phyloP scores from a whole-genome alignment of 2,329 filamentous ascomycete genomes.

The Penicillium sp. region DNA sequence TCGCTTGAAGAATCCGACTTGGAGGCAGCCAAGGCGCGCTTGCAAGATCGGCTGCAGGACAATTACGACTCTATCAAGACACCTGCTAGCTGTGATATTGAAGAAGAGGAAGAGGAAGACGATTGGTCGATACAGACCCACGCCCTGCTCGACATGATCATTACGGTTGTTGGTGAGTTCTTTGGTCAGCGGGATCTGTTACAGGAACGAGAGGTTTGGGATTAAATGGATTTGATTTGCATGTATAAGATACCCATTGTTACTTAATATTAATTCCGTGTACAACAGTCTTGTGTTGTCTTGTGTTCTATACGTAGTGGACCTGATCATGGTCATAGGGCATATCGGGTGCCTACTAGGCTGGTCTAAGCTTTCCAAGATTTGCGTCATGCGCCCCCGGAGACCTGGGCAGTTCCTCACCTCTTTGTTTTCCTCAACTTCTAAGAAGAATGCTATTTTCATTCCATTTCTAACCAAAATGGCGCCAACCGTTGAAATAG shows the following conservation, averaged over 20 bases:
- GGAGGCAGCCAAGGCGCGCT: conserved; percentile 50
- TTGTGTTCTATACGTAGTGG: not conserved
- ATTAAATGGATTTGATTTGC: not conserved
- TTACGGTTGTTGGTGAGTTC: conserved; percentile 81
- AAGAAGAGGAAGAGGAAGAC: conserved; percentile 21
- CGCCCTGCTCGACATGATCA: conserved; percentile 86
- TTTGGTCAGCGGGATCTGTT: conserved; percentile 88
- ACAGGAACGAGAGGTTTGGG: conserved; percentile 63
- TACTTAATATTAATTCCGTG: not conserved
- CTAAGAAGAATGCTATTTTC: not conserved
- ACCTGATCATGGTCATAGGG: not conserved
- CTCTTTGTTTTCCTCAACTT: conserved; percentile 5
- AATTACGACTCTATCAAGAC: not conserved
- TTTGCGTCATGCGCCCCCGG: conserved; percentile 6
- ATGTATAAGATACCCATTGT: conserved; percentile 8
- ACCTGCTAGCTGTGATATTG: not conserved
- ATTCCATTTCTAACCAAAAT: conserved; percentile 27
- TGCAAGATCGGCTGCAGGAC: conserved; percentile 41
- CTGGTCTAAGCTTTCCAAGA: conserved; percentile 9
- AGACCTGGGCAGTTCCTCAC: not conserved
- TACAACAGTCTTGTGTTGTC: not conserved
- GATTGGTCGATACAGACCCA: conserved; percentile 38
- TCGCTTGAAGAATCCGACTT: conserved; percentile 34
- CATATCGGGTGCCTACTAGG: not conserved
- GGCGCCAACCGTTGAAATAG: conserved; percentile 46